These are phyloP conservation scores for Aureobasidium leucospermi DNA, from an alignment of 2,329 filamentous ascomycete genomes.

Conservation along the genomic window DNA sequence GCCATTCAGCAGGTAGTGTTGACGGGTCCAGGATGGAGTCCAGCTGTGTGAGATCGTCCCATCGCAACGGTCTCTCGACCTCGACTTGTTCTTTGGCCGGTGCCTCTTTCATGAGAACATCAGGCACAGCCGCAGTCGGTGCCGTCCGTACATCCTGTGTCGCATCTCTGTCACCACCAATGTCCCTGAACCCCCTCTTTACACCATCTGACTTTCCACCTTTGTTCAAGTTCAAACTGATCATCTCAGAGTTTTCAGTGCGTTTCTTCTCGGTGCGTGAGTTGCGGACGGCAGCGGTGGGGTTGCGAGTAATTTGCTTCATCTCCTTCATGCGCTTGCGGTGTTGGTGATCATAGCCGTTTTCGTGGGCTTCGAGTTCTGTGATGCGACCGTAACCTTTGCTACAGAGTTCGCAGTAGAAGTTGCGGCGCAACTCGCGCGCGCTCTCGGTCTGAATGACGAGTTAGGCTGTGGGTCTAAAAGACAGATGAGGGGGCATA, in stretches of 20 bases:
- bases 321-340: slow-evolving; percentile 83
- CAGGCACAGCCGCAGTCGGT: background rate
- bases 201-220: background rate
- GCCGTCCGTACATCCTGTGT: background rate
- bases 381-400: slow-evolving; percentile 95
- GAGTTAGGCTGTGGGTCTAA: background rate
- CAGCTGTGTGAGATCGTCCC: slow-evolving; percentile 16
- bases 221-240: slow-evolving; percentile 14
- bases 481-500: background rate
- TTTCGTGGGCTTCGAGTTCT: slow-evolving; percentile 91
- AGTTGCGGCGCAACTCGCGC: slow-evolving; percentile 12
- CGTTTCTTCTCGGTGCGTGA: slow-evolving; percentile 51
- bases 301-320: slow-evolving; percentile 73
- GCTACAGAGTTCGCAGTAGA: slow-evolving; percentile 62
- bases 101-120: background rate
- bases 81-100: background rate
- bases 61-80: slow-evolving; percentile 9
- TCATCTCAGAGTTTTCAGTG: slow-evolving; percentile 16
- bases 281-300: slow-evolving; percentile 56
- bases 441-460: slow-evolving; percentile 1
- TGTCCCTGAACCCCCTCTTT: slow-evolving; percentile 15
- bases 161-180: background rate
- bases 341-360: slow-evolving; percentile 92
- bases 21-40: background rate
- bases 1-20: slow-evolving; percentile 9